Percentiles rank a stretch among this genome's conserved stretches.
These are phyloP conservation scores for Pleurotus sapidus DNA, from an alignment of 768 basidiomycete species.

Conservation along the genomic window DNA sequence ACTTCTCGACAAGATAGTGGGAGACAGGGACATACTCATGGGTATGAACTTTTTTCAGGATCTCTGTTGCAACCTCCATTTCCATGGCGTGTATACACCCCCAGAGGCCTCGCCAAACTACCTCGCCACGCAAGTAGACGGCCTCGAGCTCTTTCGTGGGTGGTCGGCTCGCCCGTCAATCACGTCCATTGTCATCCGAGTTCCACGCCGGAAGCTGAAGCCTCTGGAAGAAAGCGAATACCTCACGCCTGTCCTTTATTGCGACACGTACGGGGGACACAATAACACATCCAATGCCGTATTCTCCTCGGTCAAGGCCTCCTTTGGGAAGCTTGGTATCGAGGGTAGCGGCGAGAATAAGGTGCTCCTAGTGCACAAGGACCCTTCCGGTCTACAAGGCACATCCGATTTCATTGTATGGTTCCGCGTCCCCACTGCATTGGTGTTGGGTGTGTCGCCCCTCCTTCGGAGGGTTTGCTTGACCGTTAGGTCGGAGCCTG, in stretches of 20 bases:
- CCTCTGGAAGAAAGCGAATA: constrained; percentile 21
- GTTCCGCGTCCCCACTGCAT: constrained; percentile 22
- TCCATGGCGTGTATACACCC: constrained; percentile 24
- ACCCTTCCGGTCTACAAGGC: constrained; percentile 20
- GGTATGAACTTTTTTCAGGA: constrained; percentile 35
- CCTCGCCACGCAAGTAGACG: background rate
- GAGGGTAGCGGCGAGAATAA: constrained; percentile 14
- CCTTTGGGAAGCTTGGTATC: constrained; percentile 17
- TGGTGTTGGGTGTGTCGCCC: constrained; percentile 17
- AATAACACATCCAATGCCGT: constrained; percentile 14
- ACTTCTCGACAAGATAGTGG: constrained; percentile 18
- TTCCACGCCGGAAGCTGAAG: constrained; percentile 29
- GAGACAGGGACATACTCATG: constrained; percentile 23
- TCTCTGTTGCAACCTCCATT: constrained; percentile 31
- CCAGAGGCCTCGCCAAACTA: background rate
- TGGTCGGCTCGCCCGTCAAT: constrained; percentile 34
- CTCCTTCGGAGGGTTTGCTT: constrained; percentile 14
- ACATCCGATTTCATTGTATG: constrained; percentile 23
- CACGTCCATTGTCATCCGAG: constrained; percentile 30
- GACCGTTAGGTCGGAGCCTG: constrained; percentile 19
- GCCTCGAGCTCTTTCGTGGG: constrained; percentile 22
- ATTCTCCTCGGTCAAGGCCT: constrained; percentile 22
- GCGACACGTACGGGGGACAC: constrained; percentile 14
- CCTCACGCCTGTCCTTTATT: constrained; percentile 24
- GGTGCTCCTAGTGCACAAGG: constrained; percentile 18